phyloP scores from a whole-genome alignment of 768 basidiomycete genomes.

The Rhizopogon roseolus region DNA sequence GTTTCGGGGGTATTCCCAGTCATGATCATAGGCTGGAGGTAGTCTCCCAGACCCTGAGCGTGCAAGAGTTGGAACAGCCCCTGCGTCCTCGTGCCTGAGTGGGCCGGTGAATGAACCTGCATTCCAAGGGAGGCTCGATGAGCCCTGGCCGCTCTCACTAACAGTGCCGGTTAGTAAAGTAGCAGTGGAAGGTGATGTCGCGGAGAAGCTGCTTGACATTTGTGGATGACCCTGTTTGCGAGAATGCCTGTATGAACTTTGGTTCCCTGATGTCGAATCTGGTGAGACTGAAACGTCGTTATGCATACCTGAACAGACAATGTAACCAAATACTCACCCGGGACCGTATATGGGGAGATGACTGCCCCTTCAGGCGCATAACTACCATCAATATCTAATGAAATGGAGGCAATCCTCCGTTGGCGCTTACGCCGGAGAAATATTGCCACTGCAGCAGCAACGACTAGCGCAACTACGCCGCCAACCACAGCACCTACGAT shows the following conservation, averaged over 20 bases:
- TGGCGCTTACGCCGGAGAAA: background rate
- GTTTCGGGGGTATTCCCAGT: background rate
- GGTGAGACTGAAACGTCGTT: background rate
- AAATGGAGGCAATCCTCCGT: background rate
- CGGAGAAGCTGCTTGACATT: background rate
- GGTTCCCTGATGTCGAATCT: background rate
- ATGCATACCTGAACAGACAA: background rate
- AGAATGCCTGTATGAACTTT: background rate
- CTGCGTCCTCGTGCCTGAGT: constrained; percentile 2
- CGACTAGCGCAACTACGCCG: background rate
- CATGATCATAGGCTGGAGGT: constrained; percentile 5
- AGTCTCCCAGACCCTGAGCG: constrained; percentile 5
- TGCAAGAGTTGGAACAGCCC: background rate
- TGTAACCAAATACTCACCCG: background rate
- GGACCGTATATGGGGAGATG: background rate
- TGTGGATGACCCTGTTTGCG: background rate
- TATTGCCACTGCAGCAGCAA: background rate
- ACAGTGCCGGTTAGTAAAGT: background rate
- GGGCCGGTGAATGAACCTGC: background rate
- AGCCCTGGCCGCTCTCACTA: background rate
- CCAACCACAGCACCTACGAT: constrained; percentile 4
- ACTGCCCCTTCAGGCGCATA: background rate
- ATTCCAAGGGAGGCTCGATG: background rate
- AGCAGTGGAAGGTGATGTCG: background rate
- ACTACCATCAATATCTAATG: background rate